Percentiles rank a stretch among this genome's conserved stretches.
phyloP scores from a whole-genome alignment of 306 rosid species.

The Begonia masoniana region DNA sequence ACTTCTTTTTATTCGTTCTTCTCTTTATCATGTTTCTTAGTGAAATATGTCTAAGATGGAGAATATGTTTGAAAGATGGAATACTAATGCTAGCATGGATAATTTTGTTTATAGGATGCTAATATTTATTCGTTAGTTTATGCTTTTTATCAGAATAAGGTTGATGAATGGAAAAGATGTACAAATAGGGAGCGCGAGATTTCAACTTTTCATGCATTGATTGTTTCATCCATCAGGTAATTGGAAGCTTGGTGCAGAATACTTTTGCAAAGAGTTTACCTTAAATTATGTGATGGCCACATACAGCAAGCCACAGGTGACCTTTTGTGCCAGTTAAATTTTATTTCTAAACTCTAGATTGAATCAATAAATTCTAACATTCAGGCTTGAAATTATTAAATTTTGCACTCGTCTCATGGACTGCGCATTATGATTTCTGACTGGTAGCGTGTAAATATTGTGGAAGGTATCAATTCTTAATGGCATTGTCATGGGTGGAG shows the following conservation, averaged over 20 bases:
- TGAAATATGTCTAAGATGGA: too few relatives aligned
- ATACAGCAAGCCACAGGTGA: slow-evolving; percentile 84
- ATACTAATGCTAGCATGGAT: neutral
- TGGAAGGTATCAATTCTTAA: slow-evolving; percentile 80
- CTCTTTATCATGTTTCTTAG: too few relatives aligned
- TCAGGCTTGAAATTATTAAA: too few relatives aligned
- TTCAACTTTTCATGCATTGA: too few relatives aligned
- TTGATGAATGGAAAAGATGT: too few relatives aligned
- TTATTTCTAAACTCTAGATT: neutral
- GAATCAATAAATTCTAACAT: too few relatives aligned
- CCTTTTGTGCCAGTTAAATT: neutral
- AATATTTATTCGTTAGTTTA: too few relatives aligned
- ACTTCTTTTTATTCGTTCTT: slow-evolving; percentile 2
- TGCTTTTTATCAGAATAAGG: too few relatives aligned
- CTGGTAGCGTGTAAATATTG: slow-evolving; percentile 9
- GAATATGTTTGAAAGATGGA: too few relatives aligned
- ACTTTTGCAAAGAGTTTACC: slow-evolving; percentile 42
- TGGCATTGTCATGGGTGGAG: slow-evolving; percentile 98
- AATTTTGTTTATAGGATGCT: neutral
- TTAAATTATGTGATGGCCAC: slow-evolving; percentile 83
- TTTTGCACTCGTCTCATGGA: neutral
- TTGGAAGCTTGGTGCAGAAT: slow-evolving; percentile 57
- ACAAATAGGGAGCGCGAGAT: too few relatives aligned
- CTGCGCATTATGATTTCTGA: slow-evolving; percentile 6
- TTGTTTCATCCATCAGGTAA: slow-evolving; percentile 27